Conservation (phyloP, 345 rosid genomes). For the Rhizophora apiculata region DNA sequence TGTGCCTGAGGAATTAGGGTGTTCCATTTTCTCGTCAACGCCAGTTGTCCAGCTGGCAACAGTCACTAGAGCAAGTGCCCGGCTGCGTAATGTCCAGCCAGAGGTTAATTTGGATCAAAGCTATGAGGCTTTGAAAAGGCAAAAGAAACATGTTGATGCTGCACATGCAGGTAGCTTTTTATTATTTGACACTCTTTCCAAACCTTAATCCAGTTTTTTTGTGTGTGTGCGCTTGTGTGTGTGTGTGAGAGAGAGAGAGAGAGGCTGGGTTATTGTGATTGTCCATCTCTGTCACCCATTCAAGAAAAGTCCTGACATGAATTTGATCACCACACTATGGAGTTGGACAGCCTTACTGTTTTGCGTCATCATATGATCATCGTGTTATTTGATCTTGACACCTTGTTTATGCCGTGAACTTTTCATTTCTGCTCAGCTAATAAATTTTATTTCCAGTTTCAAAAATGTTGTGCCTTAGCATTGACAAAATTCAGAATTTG, state of each 20-base stretch:
- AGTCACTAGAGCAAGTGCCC: conserved; percentile 82
- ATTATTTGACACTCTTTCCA: not conserved
- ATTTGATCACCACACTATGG: too few relatives aligned
- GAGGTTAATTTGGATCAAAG: conserved; percentile 72
- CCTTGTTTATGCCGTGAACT: not conserved
- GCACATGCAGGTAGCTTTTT: conserved; percentile 46
- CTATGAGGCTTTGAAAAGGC: conserved; percentile 69
- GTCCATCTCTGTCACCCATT: too few relatives aligned
- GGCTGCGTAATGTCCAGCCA: conserved; percentile 90
- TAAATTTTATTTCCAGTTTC: not conserved
- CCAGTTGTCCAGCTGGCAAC: conserved; percentile 82
- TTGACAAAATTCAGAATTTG: not conserved
- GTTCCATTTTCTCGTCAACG: conserved; percentile 51
- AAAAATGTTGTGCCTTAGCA: not conserved
- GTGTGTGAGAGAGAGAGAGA: too few relatives aligned
- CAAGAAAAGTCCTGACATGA: too few relatives aligned
- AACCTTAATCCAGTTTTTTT: not conserved
- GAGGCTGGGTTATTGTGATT: too few relatives aligned
- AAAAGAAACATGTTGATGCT: conserved; percentile 59
- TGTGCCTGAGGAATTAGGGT: conserved; percentile 73
- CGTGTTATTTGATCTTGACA: too few relatives aligned
- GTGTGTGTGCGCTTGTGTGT: too few relatives aligned
- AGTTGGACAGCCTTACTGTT: too few relatives aligned
- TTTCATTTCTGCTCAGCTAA: not conserved
- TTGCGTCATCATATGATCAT: too few relatives aligned